Conservation (phyloP, 1,284 basidiomycete species). For the Ceratobasidium sp. region DNA sequence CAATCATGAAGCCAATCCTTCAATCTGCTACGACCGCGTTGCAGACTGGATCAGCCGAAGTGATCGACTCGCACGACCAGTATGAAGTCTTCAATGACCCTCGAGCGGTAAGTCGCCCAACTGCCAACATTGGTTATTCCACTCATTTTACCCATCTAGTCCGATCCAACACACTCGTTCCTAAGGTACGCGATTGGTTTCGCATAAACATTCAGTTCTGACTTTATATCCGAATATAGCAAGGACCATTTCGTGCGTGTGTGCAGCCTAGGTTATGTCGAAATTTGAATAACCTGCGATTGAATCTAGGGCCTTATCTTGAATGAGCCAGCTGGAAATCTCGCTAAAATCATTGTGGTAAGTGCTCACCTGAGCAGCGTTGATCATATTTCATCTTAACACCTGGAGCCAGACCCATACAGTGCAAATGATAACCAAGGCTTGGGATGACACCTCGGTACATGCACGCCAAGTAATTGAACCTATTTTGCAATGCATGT, state of each 20-base stretch:
- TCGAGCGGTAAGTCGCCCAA: slow-evolving; percentile 64
- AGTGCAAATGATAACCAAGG: slow-evolving; percentile 74
- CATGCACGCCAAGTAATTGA: slow-evolving; percentile 71
- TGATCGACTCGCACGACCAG: slow-evolving; percentile 83
- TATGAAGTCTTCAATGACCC: slow-evolving; percentile 86
- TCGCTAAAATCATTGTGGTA: slow-evolving; percentile 77
- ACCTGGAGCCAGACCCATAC: slow-evolving; percentile 61
- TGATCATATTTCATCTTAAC: slow-evolving; percentile 46
- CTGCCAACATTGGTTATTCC: background rate
- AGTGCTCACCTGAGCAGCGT: slow-evolving; percentile 49
- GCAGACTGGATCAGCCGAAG: slow-evolving; percentile 72
- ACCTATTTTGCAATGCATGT: slow-evolving; percentile 79
- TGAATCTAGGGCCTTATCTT: slow-evolving; percentile 70
- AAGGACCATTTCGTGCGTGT: slow-evolving; percentile 80
- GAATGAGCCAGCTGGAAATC: slow-evolving; percentile 81
- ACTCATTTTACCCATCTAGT: slow-evolving; percentile 57
- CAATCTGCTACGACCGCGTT: slow-evolving; percentile 73
- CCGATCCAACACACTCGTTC: slow-evolving; percentile 88
- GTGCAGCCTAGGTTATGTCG: background rate
- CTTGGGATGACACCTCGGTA: slow-evolving; percentile 81
- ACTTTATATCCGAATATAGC: slow-evolving; percentile 54
- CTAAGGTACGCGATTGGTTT: slow-evolving; percentile 56
- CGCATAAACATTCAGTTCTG: background rate
- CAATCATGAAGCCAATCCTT: slow-evolving; percentile 78
- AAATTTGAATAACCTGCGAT: background rate